Percentiles rank a stretch among this genome's conserved stretches.
phyloP scores from a whole-genome alignment of 306 rosid genomes.

The Senna tora region DNA sequence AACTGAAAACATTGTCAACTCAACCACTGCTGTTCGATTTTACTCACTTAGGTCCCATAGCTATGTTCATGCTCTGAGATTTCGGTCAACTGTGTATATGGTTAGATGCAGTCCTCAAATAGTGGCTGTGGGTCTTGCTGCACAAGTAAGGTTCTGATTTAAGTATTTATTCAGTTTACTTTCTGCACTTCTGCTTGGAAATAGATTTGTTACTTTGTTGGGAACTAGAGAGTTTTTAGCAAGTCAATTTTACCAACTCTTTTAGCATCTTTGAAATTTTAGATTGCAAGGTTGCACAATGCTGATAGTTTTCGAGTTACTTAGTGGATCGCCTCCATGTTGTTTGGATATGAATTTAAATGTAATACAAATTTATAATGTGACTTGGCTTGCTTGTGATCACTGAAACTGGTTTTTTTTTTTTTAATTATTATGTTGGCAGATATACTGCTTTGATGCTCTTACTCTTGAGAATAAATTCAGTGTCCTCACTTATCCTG shows the following conservation, averaged over 20 bases:
- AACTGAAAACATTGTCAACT: slow-evolving; percentile 57
- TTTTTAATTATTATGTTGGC: slow-evolving; percentile 43
- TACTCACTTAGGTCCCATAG: slow-evolving; percentile 81
- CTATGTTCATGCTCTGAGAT: slow-evolving; percentile 95
- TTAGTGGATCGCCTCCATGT: slow-evolving; percentile 25
- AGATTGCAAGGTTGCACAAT: slow-evolving; percentile 32
- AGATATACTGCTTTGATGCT: slow-evolving; percentile 98
- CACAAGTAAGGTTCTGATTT: slow-evolving; percentile 74
- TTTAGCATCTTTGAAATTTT: slow-evolving; percentile 24
- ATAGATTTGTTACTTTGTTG: slow-evolving; percentile 25
- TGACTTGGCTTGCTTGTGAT: slow-evolving; percentile 36
- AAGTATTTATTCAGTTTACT: slow-evolving; percentile 24
- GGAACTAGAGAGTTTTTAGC: slow-evolving; percentile 28
- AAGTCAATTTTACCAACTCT: slow-evolving; percentile 37
- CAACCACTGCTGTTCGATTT: slow-evolving; percentile 89
- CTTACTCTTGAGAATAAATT: slow-evolving; percentile 90
- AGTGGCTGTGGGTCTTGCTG: slow-evolving; percentile 93
- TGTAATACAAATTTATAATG: not conserved
- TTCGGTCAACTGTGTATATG: slow-evolving; percentile 90
- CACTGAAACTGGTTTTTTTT: slow-evolving; percentile 32
- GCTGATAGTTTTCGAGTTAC: slow-evolving; percentile 23
- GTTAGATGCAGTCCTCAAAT: slow-evolving; percentile 93
- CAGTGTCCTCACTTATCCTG: slow-evolving; percentile 94
- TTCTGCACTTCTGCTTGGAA: slow-evolving; percentile 27
- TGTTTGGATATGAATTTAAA: slow-evolving; percentile 28